Conservation (phyloP, 1,284 basidiomycete species). For the Cerrena zonata region DNA sequence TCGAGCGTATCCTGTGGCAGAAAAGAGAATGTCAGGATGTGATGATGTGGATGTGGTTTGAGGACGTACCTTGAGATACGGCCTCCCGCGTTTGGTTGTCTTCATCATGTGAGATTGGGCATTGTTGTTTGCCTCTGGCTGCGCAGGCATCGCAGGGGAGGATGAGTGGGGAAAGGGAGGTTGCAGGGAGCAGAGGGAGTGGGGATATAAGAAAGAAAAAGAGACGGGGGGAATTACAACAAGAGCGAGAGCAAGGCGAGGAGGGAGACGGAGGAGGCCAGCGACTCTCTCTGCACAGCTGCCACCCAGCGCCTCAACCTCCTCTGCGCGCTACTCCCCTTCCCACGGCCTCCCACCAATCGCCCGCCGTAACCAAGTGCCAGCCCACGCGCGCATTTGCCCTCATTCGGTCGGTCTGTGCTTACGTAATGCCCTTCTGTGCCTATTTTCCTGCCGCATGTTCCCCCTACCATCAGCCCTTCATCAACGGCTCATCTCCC, state of each 20-base stretch:
- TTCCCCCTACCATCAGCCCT: too few relatives aligned
- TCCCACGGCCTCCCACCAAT: too few relatives aligned
- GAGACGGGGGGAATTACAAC: background rate
- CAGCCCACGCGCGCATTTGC: background rate
- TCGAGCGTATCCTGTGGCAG: slow-evolving; percentile 85
- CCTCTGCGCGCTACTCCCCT: too few relatives aligned
- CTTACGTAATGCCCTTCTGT: background rate
- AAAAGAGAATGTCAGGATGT: slow-evolving; percentile 9
- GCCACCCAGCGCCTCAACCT: too few relatives aligned
- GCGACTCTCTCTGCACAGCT: background rate
- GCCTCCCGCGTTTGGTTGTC: slow-evolving; percentile 88
- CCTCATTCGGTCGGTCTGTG: background rate
- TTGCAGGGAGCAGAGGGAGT: slow-evolving; percentile 17
- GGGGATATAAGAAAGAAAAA: slow-evolving; percentile 15
- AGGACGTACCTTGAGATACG: slow-evolving; percentile 79
- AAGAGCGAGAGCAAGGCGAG: background rate
- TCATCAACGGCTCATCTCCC: background rate
- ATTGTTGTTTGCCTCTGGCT: slow-evolving; percentile 24
- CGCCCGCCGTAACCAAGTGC: background rate
- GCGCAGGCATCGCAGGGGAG: slow-evolving; percentile 35
- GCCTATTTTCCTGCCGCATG: background rate
- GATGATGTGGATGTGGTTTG: slow-evolving; percentile 9
- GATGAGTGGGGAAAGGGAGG: slow-evolving; percentile 22
- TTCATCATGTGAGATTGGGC: slow-evolving; percentile 92
- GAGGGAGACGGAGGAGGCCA: background rate